Percentiles rank a stretch among this genome's conserved stretches.
phyloP scores from a whole-genome alignment of 805 yeast genomes.

The Lipomyces sp. region DNA sequence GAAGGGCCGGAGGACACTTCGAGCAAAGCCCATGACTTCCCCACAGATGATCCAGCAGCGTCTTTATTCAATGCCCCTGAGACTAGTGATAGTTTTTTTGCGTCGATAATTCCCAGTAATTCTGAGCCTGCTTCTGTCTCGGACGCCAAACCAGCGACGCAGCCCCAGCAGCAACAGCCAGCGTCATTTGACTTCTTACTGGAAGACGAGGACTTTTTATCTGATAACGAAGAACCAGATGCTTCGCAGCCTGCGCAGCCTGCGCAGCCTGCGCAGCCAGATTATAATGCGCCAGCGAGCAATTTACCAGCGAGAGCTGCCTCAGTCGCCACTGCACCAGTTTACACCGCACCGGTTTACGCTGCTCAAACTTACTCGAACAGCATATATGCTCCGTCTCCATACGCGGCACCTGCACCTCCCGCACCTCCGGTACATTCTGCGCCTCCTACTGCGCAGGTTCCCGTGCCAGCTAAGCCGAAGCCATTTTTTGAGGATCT shows the following conservation, averaged over 20 bases:
- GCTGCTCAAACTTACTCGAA: too few species aligned
- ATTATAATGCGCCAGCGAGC: conserved; percentile 1
- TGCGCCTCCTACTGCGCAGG: not conserved
- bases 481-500: conserved; percentile 20
- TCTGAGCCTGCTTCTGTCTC: too few species aligned
- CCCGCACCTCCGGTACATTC: not conserved
- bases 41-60: not conserved
- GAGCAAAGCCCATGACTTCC: too few species aligned
- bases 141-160: too few species aligned
- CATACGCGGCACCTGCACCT: conserved; percentile 1
- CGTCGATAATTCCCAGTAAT: too few species aligned
- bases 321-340: too few species aligned
- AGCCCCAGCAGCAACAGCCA: not conserved
- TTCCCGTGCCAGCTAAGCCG: not conserved
- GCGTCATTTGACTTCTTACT: conserved; percentile 21
- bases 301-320: too few species aligned
- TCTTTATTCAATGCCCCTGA: not conserved
- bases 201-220: conserved; percentile 24
- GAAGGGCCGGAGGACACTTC: too few species aligned
- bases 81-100: too few species aligned
- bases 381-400: not conserved
- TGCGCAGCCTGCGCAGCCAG: not conserved
- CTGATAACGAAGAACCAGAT: conserved; percentile 14
- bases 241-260: not conserved
- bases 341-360: too few species aligned